Evolutionary conservation across 2,329 filamentous ascomycete genomes (phyloP), one percentile per base, ranked within the genome.

Genomic region (Fusarium hostae): DNA sequence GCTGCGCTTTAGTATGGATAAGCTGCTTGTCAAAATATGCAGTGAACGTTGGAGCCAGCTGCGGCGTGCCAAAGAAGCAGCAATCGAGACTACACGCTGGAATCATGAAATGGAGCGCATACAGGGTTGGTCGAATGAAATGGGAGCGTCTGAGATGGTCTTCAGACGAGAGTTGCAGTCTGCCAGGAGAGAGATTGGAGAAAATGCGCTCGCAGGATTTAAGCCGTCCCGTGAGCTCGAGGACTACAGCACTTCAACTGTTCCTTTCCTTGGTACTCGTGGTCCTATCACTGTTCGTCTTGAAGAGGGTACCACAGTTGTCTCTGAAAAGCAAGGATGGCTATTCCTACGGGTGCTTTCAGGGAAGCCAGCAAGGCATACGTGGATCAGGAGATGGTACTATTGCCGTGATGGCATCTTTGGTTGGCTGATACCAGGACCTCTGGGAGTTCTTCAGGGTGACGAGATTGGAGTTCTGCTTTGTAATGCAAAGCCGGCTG

Each of bases 341-440:
- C 84, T 99, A 5, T 97, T 95, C 79, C 81, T 97, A 74, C 88
- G 94, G 56, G 93, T 91, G 2, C 84, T 95, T 11, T 91, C 93
- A 3, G 95, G 94, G 39, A 98, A 98, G 80, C 95, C 95, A 1
- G 93, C 94, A 18, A 88, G 95, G 68, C 94, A 94, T n/a, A 88
- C 89, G 43, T 99, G 96, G 96, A 88, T 94, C 30, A 89, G 94
- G 66, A 88, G 95, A 58, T 99, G 96, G 96, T 97, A 96, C 78
- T 98, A 97, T 80, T 92, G 97, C 75, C 95, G 95, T 71, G 92
- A 97, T 77, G 95, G 96, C 41, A 96, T 98, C 63, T 98, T 99
- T 81, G 96, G 96, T 26, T 98, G 94, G 90, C 86, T 99, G 9
- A 89, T 96, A 24, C 94, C 97, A 76, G 93, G 93, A 6, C 85